Evolutionary conservation across 2,329 filamentous ascomycete genomes (phyloP).

Genomic region (Phoma sp.): DNA sequence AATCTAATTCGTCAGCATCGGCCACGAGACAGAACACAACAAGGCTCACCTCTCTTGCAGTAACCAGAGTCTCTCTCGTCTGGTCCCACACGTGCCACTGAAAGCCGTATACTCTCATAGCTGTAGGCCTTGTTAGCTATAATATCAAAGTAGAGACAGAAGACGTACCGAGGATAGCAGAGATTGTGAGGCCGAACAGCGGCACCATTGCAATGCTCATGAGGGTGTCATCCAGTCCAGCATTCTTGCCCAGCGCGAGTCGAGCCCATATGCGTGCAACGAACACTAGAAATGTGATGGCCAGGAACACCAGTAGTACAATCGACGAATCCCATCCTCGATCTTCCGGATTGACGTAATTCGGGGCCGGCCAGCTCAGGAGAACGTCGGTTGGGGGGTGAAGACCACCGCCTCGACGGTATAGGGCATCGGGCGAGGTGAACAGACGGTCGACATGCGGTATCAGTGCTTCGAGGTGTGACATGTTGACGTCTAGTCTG

Average conservation of each 20-base stretch:
- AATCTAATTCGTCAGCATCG: constrained; percentile 27
- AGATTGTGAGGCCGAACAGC: constrained; percentile 39
- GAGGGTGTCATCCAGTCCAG: constrained; percentile 56
- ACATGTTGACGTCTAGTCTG: constrained; percentile 3
- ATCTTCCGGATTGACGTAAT: constrained; percentile 54
- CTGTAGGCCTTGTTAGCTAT: constrained; percentile 25
- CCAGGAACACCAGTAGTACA: constrained; percentile 49
- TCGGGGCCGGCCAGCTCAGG: constrained; percentile 54
- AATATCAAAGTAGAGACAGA: too few species aligned
- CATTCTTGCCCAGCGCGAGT: constrained; percentile 52
- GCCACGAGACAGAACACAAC: background rate
- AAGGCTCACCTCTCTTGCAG: constrained; percentile 30
- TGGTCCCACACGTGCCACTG: constrained; percentile 45
- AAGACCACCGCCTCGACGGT: constrained; percentile 36
- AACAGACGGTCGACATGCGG: constrained; percentile 19
- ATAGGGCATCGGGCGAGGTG: constrained; percentile 11
- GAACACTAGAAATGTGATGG: constrained; percentile 50
- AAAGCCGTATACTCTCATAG: constrained; percentile 36
- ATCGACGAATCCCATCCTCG: constrained; percentile 53
- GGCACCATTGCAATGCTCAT: constrained; percentile 53
- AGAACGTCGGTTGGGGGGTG: constrained; percentile 51
- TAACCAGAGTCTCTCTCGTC: constrained; percentile 27
- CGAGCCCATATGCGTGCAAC: constrained; percentile 56
- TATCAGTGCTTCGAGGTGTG: constrained; percentile 4
- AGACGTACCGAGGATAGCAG: constrained; percentile 33